These are phyloP conservation scores for Claviceps africana DNA, from an alignment of 2,329 filamentous ascomycete species.

Conservation along the genomic window DNA sequence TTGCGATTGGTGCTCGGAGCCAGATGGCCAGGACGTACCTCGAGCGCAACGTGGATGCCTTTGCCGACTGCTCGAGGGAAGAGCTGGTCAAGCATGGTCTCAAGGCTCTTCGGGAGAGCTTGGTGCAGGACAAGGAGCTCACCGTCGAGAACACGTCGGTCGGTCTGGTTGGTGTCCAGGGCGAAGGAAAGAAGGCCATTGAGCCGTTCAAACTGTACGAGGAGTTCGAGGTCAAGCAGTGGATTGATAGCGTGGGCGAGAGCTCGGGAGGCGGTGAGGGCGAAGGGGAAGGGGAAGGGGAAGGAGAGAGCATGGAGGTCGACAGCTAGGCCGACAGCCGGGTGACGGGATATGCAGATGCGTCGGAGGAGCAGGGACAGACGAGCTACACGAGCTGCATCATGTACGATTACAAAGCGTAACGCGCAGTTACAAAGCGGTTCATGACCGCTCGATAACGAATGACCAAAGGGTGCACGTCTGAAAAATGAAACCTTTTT, in stretches of 20 bases:
- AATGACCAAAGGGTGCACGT: background rate
- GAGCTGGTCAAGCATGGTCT: conserved; percentile 85
- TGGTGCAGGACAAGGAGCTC: conserved; percentile 94
- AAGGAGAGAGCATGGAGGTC: conserved; percentile 22
- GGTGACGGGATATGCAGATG: conserved; percentile 6
- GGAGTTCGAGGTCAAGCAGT: conserved; percentile 70
- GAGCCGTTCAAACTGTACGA: conserved; percentile 88
- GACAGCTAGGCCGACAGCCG: conserved; percentile 27
- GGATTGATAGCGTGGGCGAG: conserved; percentile 63
- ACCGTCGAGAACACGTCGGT: conserved; percentile 95
- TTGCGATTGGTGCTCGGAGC: conserved; percentile 86
- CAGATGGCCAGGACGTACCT: conserved; percentile 98
- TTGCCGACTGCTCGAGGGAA: conserved; percentile 62
- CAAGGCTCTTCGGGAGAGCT: conserved; percentile 81
- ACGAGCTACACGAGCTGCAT: conserved; percentile 19
- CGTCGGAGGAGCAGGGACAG: background rate
- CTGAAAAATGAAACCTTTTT: too few species aligned
- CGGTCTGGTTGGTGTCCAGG: conserved; percentile 56
- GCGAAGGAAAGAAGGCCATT: conserved; percentile 37
- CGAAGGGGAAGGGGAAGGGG: conserved; percentile 18
- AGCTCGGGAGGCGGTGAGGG: conserved; percentile 27
- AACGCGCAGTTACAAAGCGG: conserved; percentile 10
- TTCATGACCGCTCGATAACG: background rate
- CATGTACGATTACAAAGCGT: conserved; percentile 20
- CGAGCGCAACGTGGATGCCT: conserved; percentile 78